Conservation (phyloP, 2,329 filamentous ascomycete species). For the Metarhizium album region DNA sequence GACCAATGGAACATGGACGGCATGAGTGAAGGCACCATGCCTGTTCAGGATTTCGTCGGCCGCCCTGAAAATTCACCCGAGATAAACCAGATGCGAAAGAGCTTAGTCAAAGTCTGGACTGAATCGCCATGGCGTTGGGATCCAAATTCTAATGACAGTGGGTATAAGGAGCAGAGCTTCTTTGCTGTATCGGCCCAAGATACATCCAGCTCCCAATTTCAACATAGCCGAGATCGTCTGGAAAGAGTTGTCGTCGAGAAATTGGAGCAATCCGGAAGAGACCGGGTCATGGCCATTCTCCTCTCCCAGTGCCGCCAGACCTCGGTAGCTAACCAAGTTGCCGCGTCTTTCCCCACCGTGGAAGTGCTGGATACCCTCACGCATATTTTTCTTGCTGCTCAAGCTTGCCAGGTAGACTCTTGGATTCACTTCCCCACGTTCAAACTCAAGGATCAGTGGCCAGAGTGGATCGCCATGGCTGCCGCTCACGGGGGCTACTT, state of each 20-base stretch:
- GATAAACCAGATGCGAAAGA: conserved; percentile 34
- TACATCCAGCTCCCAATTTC: conserved; percentile 25
- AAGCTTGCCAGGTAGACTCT: conserved; percentile 43
- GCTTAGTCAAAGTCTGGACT: conserved; percentile 37
- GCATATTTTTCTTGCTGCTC: conserved; percentile 47
- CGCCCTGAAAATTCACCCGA: conserved; percentile 29
- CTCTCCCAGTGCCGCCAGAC: conserved; percentile 45
- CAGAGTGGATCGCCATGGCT: conserved; percentile 50
- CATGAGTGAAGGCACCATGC: conserved; percentile 12
- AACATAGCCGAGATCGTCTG: conserved; percentile 25
- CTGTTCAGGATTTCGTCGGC: conserved; percentile 12
- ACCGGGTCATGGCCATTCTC: conserved; percentile 54
- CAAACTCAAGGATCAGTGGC: conserved; percentile 40
- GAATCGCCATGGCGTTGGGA: conserved; percentile 42
- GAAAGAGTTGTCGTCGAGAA: conserved; percentile 32
- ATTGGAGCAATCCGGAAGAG: conserved; percentile 38
- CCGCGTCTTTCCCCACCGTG: conserved; percentile 50
- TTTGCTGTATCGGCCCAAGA: conserved; percentile 32
- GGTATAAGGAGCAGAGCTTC: conserved; percentile 33
- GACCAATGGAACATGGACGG: conserved; percentile 37
- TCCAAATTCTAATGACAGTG: conserved; percentile 32
- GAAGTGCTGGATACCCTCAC: conserved; percentile 50
- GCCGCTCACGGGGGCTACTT: conserved; percentile 50
- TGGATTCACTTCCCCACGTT: conserved; percentile 55
- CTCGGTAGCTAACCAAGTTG: conserved; percentile 39